Base-by-base conservation (phyloP, 2,329 filamentous ascomycete species). In the Verticillium nonalfalfae region DNA sequence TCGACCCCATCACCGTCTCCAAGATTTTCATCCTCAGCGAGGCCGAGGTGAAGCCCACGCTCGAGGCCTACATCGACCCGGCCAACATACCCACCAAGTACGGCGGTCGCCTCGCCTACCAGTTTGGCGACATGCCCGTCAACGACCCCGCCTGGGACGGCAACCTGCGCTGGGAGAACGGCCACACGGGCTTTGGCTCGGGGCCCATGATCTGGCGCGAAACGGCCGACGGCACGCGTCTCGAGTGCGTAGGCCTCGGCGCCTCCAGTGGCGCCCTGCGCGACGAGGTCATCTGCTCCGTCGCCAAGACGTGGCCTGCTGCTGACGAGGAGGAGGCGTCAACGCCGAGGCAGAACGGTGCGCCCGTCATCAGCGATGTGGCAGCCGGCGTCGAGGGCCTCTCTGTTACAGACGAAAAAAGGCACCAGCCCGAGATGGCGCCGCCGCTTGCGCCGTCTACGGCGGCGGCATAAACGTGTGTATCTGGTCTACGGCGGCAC, bases 1-100 rank as follows among this genome's bases (percentile, higher is more conserved):
- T 97, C 71, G 90, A 93, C 77, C 93, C 93, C 7, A 92, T 93
- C 64, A 97, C 94, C 38, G 91, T 93, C 3, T 95, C 91, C 69
- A 98, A 98, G 79, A 97, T 98, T 73, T 97, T 96, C 74, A 95
- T 98, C 68, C 85, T 98, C 60, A 82, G 82, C 57, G 79, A 85
- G 9, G 72, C 84, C 60, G 91, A 96, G 74, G 89, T 96, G 59
- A 84, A 88, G 67, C 79, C 88, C 15, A 94, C 91, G 1, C 85
- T 98, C 33, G 84, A 88, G 66, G 81, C 85, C 60, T 97, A 94
- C 76, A 92, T 98, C 72, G 90, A 96, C 59, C 81, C 85, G 0
- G 81, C 85, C 59, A 91, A 94, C 74, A 93, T 98, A 64, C 94
- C 94, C 18, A 93, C 91, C 73, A 86, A 89, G 73, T 98, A 97